phyloP scores from a whole-genome alignment of 2,329 filamentous ascomycete species.

The Didymella pinodella region DNA sequence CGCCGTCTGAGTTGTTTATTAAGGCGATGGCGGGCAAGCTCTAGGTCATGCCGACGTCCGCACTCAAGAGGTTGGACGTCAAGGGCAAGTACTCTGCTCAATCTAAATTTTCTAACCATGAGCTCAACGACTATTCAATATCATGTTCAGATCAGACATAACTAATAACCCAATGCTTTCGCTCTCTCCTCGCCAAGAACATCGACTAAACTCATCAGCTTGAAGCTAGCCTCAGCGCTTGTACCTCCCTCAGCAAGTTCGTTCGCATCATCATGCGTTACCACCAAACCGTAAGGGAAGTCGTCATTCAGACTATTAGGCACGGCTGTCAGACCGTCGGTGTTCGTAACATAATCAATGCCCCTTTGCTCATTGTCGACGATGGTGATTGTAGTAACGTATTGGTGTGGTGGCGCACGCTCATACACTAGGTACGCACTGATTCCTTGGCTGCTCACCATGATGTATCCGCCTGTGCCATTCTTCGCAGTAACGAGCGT shows the following conservation, averaged over 20 bases:
- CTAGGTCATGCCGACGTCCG: constrained; percentile 13
- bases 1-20: constrained; percentile 27
- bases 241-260: constrained; percentile 58
- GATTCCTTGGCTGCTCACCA: constrained; percentile 63
- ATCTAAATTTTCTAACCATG: not conserved
- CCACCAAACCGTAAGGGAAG: constrained; percentile 54
- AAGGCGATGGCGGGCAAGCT: constrained; percentile 36
- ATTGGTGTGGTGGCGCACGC: constrained; percentile 59
- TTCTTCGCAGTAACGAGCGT: constrained; percentile 59
- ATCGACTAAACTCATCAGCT: constrained; percentile 51
- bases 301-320: constrained; percentile 53
- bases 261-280: constrained; percentile 64
- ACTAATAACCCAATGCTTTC: constrained; percentile 31
- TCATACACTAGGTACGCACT: constrained; percentile 63
- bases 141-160: not conserved
- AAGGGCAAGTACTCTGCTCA: not conserved
- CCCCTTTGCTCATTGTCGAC: constrained; percentile 52
- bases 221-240: constrained; percentile 60
- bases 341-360: constrained; percentile 62
- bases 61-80: not conserved
- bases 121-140: not conserved
- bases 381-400: constrained; percentile 60
- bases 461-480: constrained; percentile 57
- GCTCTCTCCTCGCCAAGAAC: constrained; percentile 36
- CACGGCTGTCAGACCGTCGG: constrained; percentile 61